These are phyloP conservation scores for Penicillium coffeae DNA, from an alignment of 495 filamentous ascomycete genomes.

Conservation along the genomic window DNA sequence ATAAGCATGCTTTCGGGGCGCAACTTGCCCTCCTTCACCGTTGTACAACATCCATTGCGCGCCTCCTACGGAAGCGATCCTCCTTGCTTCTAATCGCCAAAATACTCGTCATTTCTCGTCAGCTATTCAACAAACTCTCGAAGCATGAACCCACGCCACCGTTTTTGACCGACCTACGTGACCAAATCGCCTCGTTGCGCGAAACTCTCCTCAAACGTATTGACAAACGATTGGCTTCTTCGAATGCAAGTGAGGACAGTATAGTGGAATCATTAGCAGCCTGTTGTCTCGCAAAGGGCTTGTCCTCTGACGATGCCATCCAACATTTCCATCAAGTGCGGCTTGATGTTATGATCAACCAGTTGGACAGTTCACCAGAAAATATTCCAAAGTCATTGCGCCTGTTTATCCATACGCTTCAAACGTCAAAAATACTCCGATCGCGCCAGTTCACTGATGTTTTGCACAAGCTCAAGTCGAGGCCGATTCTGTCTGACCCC, in stretches of 20 bases:
- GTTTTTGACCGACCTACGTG: conserved; percentile 59
- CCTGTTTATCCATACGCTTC: conserved; percentile 73
- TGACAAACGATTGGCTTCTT: conserved; percentile 59
- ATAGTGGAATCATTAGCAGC: conserved; percentile 73
- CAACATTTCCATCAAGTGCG: conserved; percentile 77
- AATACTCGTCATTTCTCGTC: conserved; percentile 70
- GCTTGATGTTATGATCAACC: conserved; percentile 57
- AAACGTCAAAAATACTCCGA: conserved; percentile 68
- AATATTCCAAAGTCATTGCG: conserved; percentile 60
- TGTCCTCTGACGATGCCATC: conserved; percentile 75
- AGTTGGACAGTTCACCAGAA: conserved; percentile 42
- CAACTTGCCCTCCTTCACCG: conserved; percentile 61
- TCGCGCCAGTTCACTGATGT: conserved; percentile 69
- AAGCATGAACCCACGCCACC: conserved; percentile 46
- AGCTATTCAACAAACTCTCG: conserved; percentile 64
- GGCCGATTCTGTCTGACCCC: conserved; percentile 65
- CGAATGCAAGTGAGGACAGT: conserved; percentile 43
- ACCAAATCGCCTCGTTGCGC: conserved; percentile 57
- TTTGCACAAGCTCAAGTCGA: conserved; percentile 62
- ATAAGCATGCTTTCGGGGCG: conserved; percentile 54
- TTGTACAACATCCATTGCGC: conserved; percentile 51
- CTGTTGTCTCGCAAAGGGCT: conserved; percentile 77
- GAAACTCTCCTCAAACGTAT: conserved; percentile 61
- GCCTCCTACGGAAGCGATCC: conserved; percentile 54
- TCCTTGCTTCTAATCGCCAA: conserved; percentile 70